Percentiles rank a stretch among this genome's conserved stretches.
phyloP scores from a whole-genome alignment of 148 eudicot genomes.

The Rhododendron kiyosumense region DNA sequence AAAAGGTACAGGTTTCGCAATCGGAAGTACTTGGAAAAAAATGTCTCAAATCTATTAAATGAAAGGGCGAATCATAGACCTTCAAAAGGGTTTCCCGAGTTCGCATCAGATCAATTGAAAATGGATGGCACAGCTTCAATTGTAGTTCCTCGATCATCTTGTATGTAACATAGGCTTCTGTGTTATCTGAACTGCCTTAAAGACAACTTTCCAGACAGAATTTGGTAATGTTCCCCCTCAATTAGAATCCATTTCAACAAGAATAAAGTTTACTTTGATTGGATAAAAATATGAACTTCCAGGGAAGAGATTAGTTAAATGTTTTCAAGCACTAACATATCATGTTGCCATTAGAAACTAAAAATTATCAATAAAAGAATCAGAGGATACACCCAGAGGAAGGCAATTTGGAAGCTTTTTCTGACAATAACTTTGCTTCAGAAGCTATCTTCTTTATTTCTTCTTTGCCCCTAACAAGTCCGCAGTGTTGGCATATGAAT shows the following conservation, averaged over 20 bases:
- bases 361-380: background rate
- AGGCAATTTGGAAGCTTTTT: slow-evolving; percentile 51
- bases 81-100: slow-evolving; percentile 75
- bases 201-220: slow-evolving; percentile 19
- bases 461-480: slow-evolving; percentile 56
- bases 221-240: background rate
- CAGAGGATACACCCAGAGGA: slow-evolving; percentile 71
- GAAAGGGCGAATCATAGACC: slow-evolving; percentile 30
- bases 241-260: background rate
- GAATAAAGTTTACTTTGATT: background rate
- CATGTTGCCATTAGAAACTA: background rate
- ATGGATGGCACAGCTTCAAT: slow-evolving; percentile 55
- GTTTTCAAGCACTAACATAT: background rate
- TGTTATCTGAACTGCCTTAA: slow-evolving; percentile 57
- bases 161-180: slow-evolving; percentile 52
- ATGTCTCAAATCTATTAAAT: too few species aligned
- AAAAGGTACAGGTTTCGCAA: background rate
- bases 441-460: slow-evolving; percentile 49
- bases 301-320: background rate
- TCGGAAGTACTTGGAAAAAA: background rate
- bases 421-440: slow-evolving; percentile 60
- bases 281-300: background rate
- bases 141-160: slow-evolving; percentile 62
- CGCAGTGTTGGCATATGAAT: slow-evolving; percentile 85
- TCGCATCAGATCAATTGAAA: slow-evolving; percentile 70